phyloP scores from a whole-genome alignment of 23 red algal genomes.

The Gracilariopsis chorda region DNA sequence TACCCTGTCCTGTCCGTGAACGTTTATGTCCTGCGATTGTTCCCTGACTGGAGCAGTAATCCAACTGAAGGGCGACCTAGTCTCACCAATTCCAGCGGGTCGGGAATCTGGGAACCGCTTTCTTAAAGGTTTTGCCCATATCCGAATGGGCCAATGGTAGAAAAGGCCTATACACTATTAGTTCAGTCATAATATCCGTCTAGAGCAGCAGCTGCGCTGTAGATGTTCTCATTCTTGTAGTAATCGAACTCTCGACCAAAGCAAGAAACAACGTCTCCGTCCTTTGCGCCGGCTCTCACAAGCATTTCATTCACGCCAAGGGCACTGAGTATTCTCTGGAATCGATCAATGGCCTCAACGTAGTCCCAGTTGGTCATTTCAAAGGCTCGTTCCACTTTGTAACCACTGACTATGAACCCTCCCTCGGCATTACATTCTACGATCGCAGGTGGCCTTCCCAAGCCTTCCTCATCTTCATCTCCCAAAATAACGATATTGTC shows the following conservation, averaged over 20 bases:
- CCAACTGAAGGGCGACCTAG: too few relatives aligned
- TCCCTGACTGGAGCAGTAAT: too few relatives aligned
- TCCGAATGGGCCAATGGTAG: background rate
- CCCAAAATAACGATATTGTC: conserved; percentile 18
- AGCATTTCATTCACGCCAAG: conserved; percentile 80
- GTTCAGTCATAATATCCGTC: conserved; percentile 57
- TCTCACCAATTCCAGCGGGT: too few relatives aligned
- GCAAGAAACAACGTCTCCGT: conserved; percentile 77
- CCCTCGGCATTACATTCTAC: conserved; percentile 30
- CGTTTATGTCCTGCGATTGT: too few relatives aligned
- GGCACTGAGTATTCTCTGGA: conserved; percentile 90
- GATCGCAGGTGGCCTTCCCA: background rate
- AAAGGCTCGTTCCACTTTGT: conserved; percentile 58
- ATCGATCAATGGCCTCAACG: conserved; percentile 88
- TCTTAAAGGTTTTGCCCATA: too few relatives aligned
- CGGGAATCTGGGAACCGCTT: too few relatives aligned
- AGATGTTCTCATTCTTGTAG: conserved; percentile 82
- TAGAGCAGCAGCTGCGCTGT: conserved; percentile 50
- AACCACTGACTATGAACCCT: conserved; percentile 14
- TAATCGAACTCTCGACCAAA: conserved; percentile 80
- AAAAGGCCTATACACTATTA: background rate
- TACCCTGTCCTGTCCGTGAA: too few relatives aligned
- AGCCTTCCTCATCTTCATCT: conserved; percentile 24
- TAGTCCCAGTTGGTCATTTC: conserved; percentile 98
- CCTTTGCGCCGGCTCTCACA: conserved; percentile 57